A percentile compares a stretch with the other conserved stretches of the same genome.
Conservation (phyloP, 352 stramenopile species). For the Poterioochromonas sp. region DNA sequence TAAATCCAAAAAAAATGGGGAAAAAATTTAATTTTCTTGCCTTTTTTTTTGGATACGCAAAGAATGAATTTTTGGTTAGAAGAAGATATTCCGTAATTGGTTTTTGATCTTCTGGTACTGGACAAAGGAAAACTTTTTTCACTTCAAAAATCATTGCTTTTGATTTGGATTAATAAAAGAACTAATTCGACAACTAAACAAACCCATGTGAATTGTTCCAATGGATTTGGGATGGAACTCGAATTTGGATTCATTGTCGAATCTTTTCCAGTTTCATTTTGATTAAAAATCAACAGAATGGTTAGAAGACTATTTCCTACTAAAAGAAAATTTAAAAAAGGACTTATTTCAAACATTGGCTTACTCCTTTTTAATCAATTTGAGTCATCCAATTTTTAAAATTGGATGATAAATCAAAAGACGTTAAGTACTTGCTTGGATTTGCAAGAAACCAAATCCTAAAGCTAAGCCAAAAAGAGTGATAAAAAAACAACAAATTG, state of each 20-base stretch:
- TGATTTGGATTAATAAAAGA: constrained; percentile 33
- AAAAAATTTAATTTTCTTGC: constrained; percentile 19
- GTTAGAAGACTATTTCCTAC: constrained; percentile 18
- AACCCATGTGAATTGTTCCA: constrained; percentile 25
- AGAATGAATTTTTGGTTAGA: constrained; percentile 17
- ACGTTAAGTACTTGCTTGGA: constrained; percentile 21
- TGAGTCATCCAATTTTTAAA: constrained; percentile 31
- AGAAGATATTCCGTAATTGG: constrained; percentile 14
- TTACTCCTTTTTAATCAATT: constrained; percentile 22
- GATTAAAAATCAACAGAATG: constrained; percentile 30
- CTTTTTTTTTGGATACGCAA: constrained; percentile 15
- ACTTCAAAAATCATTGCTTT: constrained; percentile 23
- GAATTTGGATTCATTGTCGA: constrained; percentile 14
- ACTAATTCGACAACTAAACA: constrained; percentile 30
- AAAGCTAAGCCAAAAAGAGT: constrained; percentile 29
- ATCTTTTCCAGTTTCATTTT: constrained; percentile 25
- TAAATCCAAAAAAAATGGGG: constrained; percentile 15
- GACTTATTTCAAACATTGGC: constrained; percentile 14
- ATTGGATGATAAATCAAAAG: constrained; percentile 17
- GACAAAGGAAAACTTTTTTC: constrained; percentile 15
- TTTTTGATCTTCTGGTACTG: constrained; percentile 14
- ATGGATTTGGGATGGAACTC: constrained; percentile 17
- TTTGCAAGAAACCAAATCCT: constrained; percentile 29
- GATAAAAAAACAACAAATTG: constrained; percentile 11
- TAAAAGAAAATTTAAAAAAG: constrained; percentile 19